Base-by-base conservation (phyloP, 768 basidiomycete species). In the Coprinopsis sp. region DNA sequence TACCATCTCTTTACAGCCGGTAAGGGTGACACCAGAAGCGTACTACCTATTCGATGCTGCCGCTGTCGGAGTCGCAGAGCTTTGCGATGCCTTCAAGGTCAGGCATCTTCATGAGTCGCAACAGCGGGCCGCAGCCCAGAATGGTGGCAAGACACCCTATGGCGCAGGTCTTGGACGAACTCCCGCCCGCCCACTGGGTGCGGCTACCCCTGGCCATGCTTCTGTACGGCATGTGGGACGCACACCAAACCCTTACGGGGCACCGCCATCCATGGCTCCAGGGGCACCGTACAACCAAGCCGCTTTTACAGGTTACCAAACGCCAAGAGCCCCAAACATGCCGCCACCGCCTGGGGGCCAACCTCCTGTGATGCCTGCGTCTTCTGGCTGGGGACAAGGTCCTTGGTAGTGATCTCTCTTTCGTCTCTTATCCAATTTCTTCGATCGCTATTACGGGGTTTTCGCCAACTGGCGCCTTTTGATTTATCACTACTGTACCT, bases 71-170 rank as follows among this genome's bases (percentile, higher is more conserved):
- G 91, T 98, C 21, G 84, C 89, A 3, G 92, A 96, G 63, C 69
- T 98, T 4, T 96, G 95, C 53, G 94, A 97, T 62, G 93, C 94
- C 16, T 98, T 98, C 81, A 97, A 97, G 81, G 81, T 90, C 58
- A 67, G 87, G 55, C 87, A 90, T 68, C 69, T 87, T 34, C 83
- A 89, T 55, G 84, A 88, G 63, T 84, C 86, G 61, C 74, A 51
- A 60, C 68, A 57, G 54, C 71, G 10, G 66, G n/a, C n/a, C n/a
- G n/a, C n/a, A n/a, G 65, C 4, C 65, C 73, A 42, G 19, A 42
- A 42, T 31, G 82, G 84, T 36, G 84, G 84, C 7, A 90, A 84
- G 60, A 93, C 91, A 0, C 90, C 91, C 0, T 91, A 82, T 52
- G 81, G 76, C 46, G 80, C 81, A 23, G 85, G 84, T 36, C 36